A percentile compares a stretch with the other conserved stretches of the same genome.
These are phyloP conservation scores for Paratinospora sagittata DNA, from an alignment of 164 flowering plant species.

Conservation along the genomic window DNA sequence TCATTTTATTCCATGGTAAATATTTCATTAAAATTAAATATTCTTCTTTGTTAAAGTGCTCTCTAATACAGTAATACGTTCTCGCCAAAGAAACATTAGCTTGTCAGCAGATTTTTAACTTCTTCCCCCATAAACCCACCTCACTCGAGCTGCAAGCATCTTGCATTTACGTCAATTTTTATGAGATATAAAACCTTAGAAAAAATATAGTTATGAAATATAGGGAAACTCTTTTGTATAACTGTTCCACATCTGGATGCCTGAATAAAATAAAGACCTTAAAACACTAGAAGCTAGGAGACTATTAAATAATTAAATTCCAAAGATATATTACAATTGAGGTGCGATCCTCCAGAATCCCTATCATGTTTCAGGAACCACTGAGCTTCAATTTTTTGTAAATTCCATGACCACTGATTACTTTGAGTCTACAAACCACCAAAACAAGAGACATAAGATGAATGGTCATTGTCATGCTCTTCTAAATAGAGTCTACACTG, in stretches of 20 bases:
- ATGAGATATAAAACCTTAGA: background rate
- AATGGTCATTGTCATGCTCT: background rate
- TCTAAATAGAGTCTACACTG: background rate
- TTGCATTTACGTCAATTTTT: background rate
- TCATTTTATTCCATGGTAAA: background rate
- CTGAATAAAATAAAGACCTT: too few relatives aligned
- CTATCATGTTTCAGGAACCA: too few relatives aligned
- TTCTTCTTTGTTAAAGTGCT: background rate
- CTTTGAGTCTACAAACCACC: background rate
- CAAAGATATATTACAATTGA: too few relatives aligned
- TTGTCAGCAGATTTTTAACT: background rate
- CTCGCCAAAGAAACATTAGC: background rate
- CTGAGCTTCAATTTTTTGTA: too few relatives aligned
- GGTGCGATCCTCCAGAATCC: too few relatives aligned
- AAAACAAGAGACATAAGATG: background rate
- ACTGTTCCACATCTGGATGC: too few relatives aligned
- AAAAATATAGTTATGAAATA: background rate
- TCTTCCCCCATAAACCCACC: background rate
- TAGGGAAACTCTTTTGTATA: background rate
- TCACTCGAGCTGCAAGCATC: background rate
- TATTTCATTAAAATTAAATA: background rate
- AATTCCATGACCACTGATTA: too few relatives aligned
- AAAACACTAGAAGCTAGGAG: too few relatives aligned
- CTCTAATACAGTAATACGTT: background rate
- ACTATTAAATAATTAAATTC: too few relatives aligned